Base-by-base conservation (phyloP, 495 filamentous ascomycete species). In the Hypoxylon fragiforme region DNA sequence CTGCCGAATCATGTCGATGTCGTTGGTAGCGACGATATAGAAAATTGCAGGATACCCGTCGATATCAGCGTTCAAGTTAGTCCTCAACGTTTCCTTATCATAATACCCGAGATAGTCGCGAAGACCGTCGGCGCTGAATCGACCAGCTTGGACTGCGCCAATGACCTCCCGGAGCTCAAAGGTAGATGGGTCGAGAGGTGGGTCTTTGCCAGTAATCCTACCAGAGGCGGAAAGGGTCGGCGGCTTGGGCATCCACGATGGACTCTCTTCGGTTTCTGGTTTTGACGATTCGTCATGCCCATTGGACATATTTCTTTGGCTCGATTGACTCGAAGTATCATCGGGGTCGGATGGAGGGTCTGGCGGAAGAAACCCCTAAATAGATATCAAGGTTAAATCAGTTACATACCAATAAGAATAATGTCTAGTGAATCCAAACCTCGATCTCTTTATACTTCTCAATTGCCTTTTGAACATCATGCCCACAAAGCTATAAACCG, bases 1-100 rank as follows among this genome's bases (percentile, higher is more conserved):
- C 7, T 41, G 19, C 7, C 50, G 50, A 14, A 54, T 47, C 2
- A 54, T 54, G 13, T 21, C 43, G n/a, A 47, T 7, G n/a, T 54
- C 19, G 26, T 54, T 54, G 9, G 50, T 54, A 2, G 42, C 14
- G 28, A 54, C 50, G 26, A 47, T 13, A 14, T 46, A 54, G 19
- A 54, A 54, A 16, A 54, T 46, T 18, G 43, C 42, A 9, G 50
- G 42, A 19, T 26, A 46, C 3, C 43, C 50, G 2, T 47, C 43
- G 11, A 54, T 19, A 0, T 18, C 9, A 20, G 36, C 28, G 36
- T 54, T 54, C 24, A 54, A n/a, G 24, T 41, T 41, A 7, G 18
- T 11, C 7, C 6, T 7, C 3, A 54, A 22, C 1, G 12, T 54
- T 24, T 34, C 24, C 26, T 41, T 35, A n/a, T 41, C 26, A 20